These are phyloP conservation scores for Linum trigynum DNA, from an alignment of 345 rosid genomes.

Conservation along the genomic window DNA sequence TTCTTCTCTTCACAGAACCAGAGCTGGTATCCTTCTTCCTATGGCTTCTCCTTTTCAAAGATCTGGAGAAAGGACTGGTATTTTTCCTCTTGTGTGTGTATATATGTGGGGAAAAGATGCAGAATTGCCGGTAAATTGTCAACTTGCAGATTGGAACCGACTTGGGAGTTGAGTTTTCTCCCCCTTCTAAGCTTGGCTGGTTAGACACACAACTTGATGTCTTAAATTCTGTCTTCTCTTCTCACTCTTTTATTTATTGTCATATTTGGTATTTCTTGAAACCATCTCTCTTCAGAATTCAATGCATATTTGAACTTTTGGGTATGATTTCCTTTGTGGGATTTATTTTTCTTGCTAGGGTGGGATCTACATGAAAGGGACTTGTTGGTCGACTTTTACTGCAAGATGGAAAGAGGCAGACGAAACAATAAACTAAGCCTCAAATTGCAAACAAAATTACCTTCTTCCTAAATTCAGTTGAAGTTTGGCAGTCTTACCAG, in stretches of 20 bases:
- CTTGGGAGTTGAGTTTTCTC: too few species aligned
- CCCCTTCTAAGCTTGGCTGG: neutral
- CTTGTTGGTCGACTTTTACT: neutral
- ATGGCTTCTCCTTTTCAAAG: conserved; percentile 2
- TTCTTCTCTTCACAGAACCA: neutral
- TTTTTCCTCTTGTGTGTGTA: neutral
- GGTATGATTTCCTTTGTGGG: neutral
- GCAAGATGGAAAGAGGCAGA: neutral
- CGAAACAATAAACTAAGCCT: too few species aligned
- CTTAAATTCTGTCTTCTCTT: neutral
- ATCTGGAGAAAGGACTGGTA: neutral
- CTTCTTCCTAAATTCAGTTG: too few species aligned
- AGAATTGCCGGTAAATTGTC: neutral
- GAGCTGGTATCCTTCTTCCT: neutral
- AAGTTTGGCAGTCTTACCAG: too few species aligned
- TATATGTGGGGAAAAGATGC: neutral
- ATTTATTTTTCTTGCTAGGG: neutral
- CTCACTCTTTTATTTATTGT: neutral
- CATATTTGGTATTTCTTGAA: neutral
- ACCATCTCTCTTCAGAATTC: neutral
- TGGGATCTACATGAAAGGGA: neutral
- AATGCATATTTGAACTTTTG: neutral
- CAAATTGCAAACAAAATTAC: too few species aligned
- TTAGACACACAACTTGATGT: neutral
- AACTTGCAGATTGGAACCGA: neutral